Base-by-base conservation (phyloP, 2,329 filamentous ascomycete genomes). In the Seiridium unicorne region DNA sequence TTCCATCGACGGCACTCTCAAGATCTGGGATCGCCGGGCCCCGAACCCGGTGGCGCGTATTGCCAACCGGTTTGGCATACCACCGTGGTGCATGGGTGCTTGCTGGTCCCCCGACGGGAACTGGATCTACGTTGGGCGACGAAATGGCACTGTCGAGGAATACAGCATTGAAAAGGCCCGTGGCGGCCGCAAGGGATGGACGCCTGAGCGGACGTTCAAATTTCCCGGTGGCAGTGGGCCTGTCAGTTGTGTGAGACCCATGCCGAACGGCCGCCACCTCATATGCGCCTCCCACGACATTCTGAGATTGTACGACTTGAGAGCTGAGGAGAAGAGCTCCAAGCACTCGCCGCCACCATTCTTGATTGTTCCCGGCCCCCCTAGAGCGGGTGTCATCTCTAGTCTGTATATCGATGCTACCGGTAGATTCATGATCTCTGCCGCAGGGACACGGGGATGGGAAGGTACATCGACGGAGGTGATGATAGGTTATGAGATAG, bases 91-190 rank as follows among this genome's bases (percentile, higher is more conserved):
- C 74, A 97, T 97, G 88, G 93, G 92, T 65, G 92, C 93, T 1
- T 97, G 93, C 77, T 99, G 95, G 95, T 94, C 90, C 58, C 93
- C 93, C 0, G 91, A 97, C 72, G 95, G 95, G 11, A 98, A 98
- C 75, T 92, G 87, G 74, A 93, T 99, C 68, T 99, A 97, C 75
- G 93, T 91, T 0, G 95, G 95, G 0, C 83, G 95, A 35, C 84
- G 95, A 60, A 98, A 98, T 74, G 86, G 92, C 56, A 96, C 92
- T 0, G 95, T 99, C 0, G 95, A 99, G 67, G 95, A 99, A 75
- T 99, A 91, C 75, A 92, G 87, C 69, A 81, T 99, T 18, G 92
- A 95, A 72, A 92, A 93, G 68, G 87, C 84, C 0, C 75, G 72
- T 57, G 72, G 89, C 4, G 82, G 92, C 3, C 66, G 84, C 55